Percentiles rank a stretch among this genome's conserved stretches.
Evolutionary conservation across 352 stramenopile genomes (phyloP).

Genomic region (Aphanomyces stellatus): DNA sequence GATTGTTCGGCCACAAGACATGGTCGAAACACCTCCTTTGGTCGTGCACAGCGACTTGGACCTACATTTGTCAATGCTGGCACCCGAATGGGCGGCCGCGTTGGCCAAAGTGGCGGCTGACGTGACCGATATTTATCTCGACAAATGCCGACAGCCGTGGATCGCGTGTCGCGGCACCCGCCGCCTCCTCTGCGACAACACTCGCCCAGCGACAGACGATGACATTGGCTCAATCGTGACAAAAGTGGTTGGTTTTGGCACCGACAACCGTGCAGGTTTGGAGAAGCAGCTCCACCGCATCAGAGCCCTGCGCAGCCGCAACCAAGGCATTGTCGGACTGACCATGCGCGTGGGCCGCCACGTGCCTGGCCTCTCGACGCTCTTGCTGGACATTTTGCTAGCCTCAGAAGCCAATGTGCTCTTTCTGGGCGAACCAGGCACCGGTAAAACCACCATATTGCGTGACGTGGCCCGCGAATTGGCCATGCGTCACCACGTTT

Average conservation of each 20-base stretch:
- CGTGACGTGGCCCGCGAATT: conserved; percentile 62
- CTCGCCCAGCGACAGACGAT: conserved; percentile 26
- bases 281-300: conserved; percentile 70
- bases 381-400: conserved; percentile 65
- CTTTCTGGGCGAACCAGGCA: conserved; percentile 48
- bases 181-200: conserved; percentile 22
- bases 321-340: conserved; percentile 45
- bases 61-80: neutral
- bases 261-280: conserved; percentile 69
- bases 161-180: too few relatives aligned
- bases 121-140: too few relatives aligned
- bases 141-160: too few relatives aligned
- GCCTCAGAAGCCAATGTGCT: conserved; percentile 38
- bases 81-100: neutral
- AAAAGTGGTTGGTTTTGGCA: conserved; percentile 44
- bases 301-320: conserved; percentile 56
- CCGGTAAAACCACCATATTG: conserved; percentile 80
- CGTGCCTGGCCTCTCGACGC: conserved; percentile 42
- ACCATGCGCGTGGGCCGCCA: conserved; percentile 68
- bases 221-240: conserved; percentile 44
- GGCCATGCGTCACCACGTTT: conserved; percentile 56
- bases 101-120: too few relatives aligned
- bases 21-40: neutral
- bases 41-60: neutral
- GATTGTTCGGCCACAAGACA: neutral